Percentiles rank a stretch among this genome's conserved stretches.
Evolutionary conservation across 495 filamentous ascomycete genomes (phyloP).

Genomic region (Trichoderma reesei): DNA sequence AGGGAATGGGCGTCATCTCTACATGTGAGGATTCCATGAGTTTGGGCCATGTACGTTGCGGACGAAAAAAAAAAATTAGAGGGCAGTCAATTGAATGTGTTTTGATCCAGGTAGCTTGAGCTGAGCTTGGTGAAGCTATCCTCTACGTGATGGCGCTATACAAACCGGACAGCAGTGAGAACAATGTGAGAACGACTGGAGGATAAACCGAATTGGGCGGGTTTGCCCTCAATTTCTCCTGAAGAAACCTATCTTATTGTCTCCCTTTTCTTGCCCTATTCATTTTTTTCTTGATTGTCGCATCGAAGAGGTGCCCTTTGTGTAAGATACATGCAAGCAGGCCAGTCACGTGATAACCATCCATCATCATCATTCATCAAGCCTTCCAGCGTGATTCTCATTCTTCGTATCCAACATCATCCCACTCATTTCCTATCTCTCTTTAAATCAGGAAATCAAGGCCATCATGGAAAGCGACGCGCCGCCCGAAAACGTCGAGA

Average conservation of each 20-base stretch:
- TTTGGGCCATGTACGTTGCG: conserved; percentile 6
- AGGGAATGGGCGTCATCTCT: conserved; percentile 4
- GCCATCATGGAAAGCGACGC: conserved; percentile 8
- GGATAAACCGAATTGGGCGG: no score
- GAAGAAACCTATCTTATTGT: no score
- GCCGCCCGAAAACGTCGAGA: neutral
- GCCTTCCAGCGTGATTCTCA: neutral
- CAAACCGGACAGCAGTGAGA: neutral
- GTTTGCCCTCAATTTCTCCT: no score
- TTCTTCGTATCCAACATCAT: neutral
- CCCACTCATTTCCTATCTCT: neutral
- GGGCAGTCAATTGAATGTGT: conserved; percentile 2
- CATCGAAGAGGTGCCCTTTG: neutral
- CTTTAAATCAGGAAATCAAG: neutral
- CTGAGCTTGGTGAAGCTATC: neutral
- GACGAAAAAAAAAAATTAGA: neutral
- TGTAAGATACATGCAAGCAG: neutral
- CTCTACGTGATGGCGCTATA: neutral
- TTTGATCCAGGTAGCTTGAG: neutral
- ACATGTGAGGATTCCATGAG: neutral
- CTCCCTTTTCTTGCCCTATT: no score
- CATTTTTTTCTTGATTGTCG: neutral
- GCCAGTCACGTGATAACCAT: neutral
- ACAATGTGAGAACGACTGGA: neutral
- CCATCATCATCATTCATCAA: neutral